phyloP scores from a whole-genome alignment of 768 basidiomycete species.

The Hygrophorus pudorinus region DNA sequence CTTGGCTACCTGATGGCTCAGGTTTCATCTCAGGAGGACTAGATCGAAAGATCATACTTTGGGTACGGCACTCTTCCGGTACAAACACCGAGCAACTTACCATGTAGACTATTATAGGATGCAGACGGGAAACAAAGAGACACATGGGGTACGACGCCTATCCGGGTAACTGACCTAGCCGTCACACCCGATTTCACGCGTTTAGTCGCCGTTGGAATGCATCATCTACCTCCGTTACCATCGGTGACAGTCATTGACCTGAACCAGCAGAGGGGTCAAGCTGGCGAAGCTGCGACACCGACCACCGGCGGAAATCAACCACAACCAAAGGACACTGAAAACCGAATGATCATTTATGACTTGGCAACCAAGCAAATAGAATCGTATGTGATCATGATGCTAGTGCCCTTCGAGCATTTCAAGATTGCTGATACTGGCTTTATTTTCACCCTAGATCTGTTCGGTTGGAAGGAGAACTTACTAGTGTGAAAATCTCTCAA shows the following conservation, averaged over 20 bases:
- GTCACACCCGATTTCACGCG: slow-evolving; percentile 78
- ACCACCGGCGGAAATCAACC: slow-evolving; percentile 23
- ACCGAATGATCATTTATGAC: slow-evolving; percentile 72
- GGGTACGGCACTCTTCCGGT: slow-evolving; percentile 42
- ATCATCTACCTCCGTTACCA: slow-evolving; percentile 14
- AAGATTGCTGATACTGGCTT: slow-evolving; percentile 3
- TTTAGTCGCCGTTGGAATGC: slow-evolving; percentile 79
- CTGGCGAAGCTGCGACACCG: slow-evolving; percentile 25
- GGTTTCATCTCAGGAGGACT: slow-evolving; percentile 87
- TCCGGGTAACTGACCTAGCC: slow-evolving; percentile 81
- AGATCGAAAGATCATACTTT: slow-evolving; percentile 74
- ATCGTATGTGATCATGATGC: slow-evolving; percentile 58
- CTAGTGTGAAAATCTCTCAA: slow-evolving; percentile 77
- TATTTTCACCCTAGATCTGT: slow-evolving; percentile 39
- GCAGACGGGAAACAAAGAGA: slow-evolving; percentile 63
- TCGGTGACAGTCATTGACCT: slow-evolving; percentile 12
- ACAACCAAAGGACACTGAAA: slow-evolving; percentile 30
- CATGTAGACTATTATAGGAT: slow-evolving; percentile 37
- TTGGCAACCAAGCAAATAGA: slow-evolving; percentile 56
- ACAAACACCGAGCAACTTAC: slow-evolving; percentile 7
- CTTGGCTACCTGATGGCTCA: slow-evolving; percentile 81
- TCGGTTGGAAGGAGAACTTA: slow-evolving; percentile 68
- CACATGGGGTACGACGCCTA: slow-evolving; percentile 56
- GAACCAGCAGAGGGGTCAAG: slow-evolving; percentile 17
- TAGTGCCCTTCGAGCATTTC: not conserved